Evolutionary conservation across 805 yeast species (phyloP).

Genomic region (Pichia membranifaciens): DNA sequence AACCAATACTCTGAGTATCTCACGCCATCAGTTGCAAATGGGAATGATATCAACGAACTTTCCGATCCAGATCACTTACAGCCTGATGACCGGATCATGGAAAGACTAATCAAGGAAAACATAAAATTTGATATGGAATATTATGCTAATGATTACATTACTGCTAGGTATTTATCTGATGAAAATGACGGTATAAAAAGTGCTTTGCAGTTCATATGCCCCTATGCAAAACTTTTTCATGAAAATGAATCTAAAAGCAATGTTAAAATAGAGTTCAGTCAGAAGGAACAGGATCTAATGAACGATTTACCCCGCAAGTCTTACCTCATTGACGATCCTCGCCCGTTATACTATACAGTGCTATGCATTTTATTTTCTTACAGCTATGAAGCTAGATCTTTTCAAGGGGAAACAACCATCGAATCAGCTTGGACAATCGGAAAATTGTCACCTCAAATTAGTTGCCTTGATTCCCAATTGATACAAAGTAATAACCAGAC

Average conservation of each 20-base stretch:
- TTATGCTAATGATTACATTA: conserved; percentile 74
- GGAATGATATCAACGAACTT: conserved; percentile 88
- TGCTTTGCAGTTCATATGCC: conserved; percentile 49
- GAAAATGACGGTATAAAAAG: conserved; percentile 34
- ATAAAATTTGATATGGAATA: conserved; percentile 82
- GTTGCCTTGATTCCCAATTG: conserved; percentile 61
- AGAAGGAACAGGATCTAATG: conserved; percentile 63
- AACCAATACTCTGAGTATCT: conserved; percentile 55
- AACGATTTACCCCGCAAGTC: conserved; percentile 58
- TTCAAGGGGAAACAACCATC: conserved; percentile 61
- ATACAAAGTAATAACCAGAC: conserved; percentile 31
- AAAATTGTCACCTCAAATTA: conserved; percentile 70
- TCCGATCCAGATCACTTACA: conserved; percentile 70
- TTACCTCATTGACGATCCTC: conserved; percentile 49
- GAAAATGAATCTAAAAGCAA: conserved; percentile 25
- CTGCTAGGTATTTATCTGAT: conserved; percentile 50
- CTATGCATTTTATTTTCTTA: conserved; percentile 66
- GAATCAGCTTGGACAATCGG: conserved; percentile 97
- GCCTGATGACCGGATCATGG: conserved; percentile 54
- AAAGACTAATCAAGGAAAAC: conserved; percentile 60
- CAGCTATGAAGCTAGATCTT: conserved; percentile 69
- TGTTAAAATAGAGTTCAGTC: conserved; percentile 49
- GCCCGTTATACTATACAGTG: conserved; percentile 56
- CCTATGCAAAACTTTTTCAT: conserved; percentile 35
- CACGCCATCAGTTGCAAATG: conserved; percentile 63